Evolutionary conservation across 2,329 filamentous ascomycete genomes (phyloP), one percentile per base, ranked within the genome.

Genomic region (Metarhizium sp.): DNA sequence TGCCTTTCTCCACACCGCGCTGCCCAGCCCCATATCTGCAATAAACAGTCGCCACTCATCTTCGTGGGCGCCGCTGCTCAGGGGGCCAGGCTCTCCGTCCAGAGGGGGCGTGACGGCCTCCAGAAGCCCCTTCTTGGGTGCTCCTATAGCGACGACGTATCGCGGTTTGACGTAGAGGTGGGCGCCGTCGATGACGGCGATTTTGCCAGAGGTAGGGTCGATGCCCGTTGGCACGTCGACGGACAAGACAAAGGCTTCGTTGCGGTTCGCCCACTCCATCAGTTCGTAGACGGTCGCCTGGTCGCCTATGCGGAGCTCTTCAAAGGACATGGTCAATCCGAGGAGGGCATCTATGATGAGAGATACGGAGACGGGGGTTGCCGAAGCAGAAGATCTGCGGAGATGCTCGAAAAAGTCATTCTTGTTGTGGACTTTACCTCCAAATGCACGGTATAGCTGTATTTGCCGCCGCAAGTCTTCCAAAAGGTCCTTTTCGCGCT

Each of bases 181-280:
- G 53, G 86, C 82, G 3, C 89, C 90, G 65, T 96, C 91, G 46
- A 82, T 80, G 52, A 81, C 73, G 55, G 77, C 80, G 16, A 81
- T 78, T 66, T 80, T 80, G 64, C 90, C 90, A 43, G 84, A 86
- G 0, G 85, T 84, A 2, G 89, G 90, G 60, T 92, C 90, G 51
- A 96, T 84, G 5, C 94, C 94, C 0, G 89, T 92, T 0, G 94
- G 94, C 6, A 95, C 84, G 67, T 96, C 92, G n/a, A 99, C 82
- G 0, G 91, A 88, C 20, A 99, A 74, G 3, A 94, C 86, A 56
- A 86, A 85, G 0, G 90, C 85, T 60, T 91, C 88, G 66, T 86
- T 89, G 60, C 91, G 86, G 67, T 96, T 97, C 2, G 90, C 87
- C 91, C 92, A 97, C 59, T 91, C 87, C 64, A 96, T 94, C 65